Base-by-base conservation (phyloP, 129 eudicot species). In the Flaveria brownii region DNA sequence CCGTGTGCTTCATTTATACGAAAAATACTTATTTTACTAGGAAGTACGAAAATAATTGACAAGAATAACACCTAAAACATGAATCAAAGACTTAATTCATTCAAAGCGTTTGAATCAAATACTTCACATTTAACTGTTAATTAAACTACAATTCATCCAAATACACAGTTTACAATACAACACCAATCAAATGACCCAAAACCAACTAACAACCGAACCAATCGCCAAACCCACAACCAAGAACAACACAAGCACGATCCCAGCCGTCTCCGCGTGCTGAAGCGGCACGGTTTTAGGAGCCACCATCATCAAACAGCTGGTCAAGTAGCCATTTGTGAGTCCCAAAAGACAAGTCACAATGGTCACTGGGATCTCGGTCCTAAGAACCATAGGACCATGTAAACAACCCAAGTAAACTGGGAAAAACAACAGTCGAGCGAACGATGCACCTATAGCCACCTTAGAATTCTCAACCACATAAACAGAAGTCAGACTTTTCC, bases 261-360 rank as follows among this genome's bases (percentile, higher is more conserved):
- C 98, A 4, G 98, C 97, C n/a, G 84, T 89, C 83, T 91, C 98
- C 0, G 98, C 87, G 55, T 94, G 96, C 63, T 89, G 97, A 50
- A 94, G 80, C 54, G 45, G 90, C 51, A 94, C 99, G 12, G 88
- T 86, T 68, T 95, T 91, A 26, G 97, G 90, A 50, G 83, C 96
- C 78, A 87, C 70, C 76, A 95, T 89, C 97, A 95, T 72, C 77
- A 91, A 76, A 47, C 93, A 89, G 42, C 94, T 87, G 2, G 99
- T 95, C 60, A 95, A 81, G 84, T 95, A 95, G 15, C 99, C 99
- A 59, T 95, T 95, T 13, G 97, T 95, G 13, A 95, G 96, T 25
- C 97, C 99, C 82, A 95, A 28, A 71, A 95, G 92, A 80, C 94
- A 89, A n/a, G 99, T 90, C 80, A 95, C 77, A 9, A 91, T 30